These are phyloP conservation scores for Nitzschia putrida DNA, from an alignment of 108 stramenopile species.

Conservation along the genomic window DNA sequence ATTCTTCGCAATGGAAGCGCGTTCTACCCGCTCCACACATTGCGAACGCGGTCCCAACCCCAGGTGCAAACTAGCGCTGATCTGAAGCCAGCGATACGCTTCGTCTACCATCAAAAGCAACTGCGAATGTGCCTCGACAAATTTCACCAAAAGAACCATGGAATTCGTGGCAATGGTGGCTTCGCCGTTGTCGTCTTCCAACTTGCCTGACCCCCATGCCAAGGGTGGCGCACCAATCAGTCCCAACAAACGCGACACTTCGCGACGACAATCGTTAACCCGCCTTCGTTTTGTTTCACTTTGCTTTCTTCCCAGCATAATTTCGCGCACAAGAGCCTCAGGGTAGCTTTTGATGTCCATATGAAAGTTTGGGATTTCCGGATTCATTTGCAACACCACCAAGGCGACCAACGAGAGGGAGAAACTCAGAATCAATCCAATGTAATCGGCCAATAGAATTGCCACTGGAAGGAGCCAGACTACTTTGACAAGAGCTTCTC, in stretches of 20 bases:
- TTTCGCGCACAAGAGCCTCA: not conserved
- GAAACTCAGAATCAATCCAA: conserved; percentile 1
- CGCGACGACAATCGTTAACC: conserved; percentile 18
- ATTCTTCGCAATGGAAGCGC: conserved; percentile 27
- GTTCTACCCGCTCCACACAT: conserved; percentile 47
- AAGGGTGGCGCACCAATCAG: conserved; percentile 30
- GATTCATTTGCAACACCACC: not conserved
- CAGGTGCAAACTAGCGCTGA: conserved; percentile 32
- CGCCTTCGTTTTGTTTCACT: not conserved
- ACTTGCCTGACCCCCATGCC: not conserved
- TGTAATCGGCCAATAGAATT: not conserved
- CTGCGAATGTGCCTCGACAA: conserved; percentile 31
- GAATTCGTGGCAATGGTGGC: not conserved
- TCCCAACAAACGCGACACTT: conserved; percentile 26
- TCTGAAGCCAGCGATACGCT: conserved; percentile 20
- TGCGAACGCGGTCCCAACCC: conserved; percentile 44
- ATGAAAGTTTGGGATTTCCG: conserved; percentile 3
- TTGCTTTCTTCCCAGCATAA: not conserved
- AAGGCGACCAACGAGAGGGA: not conserved
- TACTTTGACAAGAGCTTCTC: conserved; percentile 4
- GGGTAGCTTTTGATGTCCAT: conserved; percentile 12
- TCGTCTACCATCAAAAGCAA: conserved; percentile 29
- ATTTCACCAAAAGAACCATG: conserved; percentile 11
- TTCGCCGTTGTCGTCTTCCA: not conserved
- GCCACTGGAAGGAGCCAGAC: not conserved